Percentiles rank a stretch among this genome's conserved stretches.
These are phyloP conservation scores for Coemansia sp. DNA, from an alignment of 192 early-diverging fungal genomes.

Conservation along the genomic window DNA sequence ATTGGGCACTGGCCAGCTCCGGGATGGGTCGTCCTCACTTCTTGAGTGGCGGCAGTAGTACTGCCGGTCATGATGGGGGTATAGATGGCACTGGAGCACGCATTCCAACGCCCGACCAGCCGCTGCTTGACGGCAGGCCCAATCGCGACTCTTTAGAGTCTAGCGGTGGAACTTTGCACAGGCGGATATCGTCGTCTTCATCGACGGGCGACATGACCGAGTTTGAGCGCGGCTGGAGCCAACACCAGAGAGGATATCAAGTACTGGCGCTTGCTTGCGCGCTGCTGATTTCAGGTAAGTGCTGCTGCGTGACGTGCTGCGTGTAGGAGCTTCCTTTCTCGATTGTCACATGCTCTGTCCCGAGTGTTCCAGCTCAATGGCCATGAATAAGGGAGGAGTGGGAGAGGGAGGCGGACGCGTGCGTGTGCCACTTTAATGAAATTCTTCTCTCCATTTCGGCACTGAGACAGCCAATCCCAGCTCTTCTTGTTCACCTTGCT, in stretches of 20 bases:
- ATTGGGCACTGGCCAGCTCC: background rate
- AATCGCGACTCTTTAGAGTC: constrained; percentile 10
- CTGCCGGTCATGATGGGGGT: background rate
- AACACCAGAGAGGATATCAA: constrained; percentile 54
- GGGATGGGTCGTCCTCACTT: constrained; percentile 2
- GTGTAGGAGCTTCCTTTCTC: background rate
- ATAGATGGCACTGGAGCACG: constrained; percentile 4
- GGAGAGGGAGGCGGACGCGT: background rate
- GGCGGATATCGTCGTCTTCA: constrained; percentile 30
- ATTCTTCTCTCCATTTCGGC: background rate
- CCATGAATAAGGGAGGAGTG: background rate
- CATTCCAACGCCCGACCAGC: constrained; percentile 46
- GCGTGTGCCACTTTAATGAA: background rate
- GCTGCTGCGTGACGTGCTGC: constrained; percentile 2
- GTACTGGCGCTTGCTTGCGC: constrained; percentile 59
- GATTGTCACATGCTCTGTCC: constrained; percentile 3
- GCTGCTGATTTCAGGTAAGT: constrained; percentile 62
- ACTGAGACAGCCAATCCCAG: background rate
- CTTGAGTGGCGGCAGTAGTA: constrained; percentile 5
- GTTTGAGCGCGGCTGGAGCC: constrained; percentile 37
- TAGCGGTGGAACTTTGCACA: constrained; percentile 13
- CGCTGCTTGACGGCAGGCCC: constrained; percentile 25
- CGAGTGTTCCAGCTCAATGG: background rate
- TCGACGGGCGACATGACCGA: constrained; percentile 31
- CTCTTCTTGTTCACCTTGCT: background rate